Conservation (phyloP, 2,329 filamentous ascomycete species). For the Hypoxylon sp. region DNA sequence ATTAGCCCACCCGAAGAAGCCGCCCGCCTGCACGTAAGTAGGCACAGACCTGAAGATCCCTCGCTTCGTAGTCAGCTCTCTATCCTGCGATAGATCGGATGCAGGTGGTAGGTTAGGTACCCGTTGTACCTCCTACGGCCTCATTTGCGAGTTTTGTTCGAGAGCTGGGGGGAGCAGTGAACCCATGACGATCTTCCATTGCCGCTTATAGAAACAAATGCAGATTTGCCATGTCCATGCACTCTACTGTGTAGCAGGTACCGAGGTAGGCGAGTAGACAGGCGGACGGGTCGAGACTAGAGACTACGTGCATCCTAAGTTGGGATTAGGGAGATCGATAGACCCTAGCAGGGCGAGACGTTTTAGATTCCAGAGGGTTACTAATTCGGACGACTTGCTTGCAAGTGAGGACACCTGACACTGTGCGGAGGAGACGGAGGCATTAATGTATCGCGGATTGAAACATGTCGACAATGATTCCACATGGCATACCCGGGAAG, state of each 20-base stretch:
- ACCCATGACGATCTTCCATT: constrained; percentile 10
- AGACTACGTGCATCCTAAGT: constrained; percentile 7
- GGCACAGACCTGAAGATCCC: not conserved
- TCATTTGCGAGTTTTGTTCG: not conserved
- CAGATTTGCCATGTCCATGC: too few relatives aligned
- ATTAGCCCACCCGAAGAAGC: constrained; percentile 1
- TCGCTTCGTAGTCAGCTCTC: not conserved
- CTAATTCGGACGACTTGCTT: constrained; percentile 19
- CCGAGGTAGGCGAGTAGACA: too few relatives aligned
- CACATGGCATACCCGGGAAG: too few relatives aligned
- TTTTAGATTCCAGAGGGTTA: constrained; percentile 31
- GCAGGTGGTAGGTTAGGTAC: not conserved
- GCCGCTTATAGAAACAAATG: constrained; percentile 21
- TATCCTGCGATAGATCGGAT: not conserved
- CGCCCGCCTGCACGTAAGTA: not conserved
- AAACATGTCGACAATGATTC: too few relatives aligned
- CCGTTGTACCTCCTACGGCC: not conserved
- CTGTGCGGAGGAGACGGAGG: constrained; percentile 18
- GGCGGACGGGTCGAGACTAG: constrained; percentile 8
- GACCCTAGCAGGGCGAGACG: constrained; percentile 31
- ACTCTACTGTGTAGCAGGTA: too few relatives aligned
- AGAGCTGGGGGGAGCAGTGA: not conserved
- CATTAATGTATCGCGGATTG: too few relatives aligned
- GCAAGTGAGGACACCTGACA: too few relatives aligned
- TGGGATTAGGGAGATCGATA: constrained; percentile 27